A percentile compares a stretch with the other conserved stretches of the same genome.
Evolutionary conservation across 192 early-diverging fungal species (phyloP).

Genomic region (Coemansia sp.): DNA sequence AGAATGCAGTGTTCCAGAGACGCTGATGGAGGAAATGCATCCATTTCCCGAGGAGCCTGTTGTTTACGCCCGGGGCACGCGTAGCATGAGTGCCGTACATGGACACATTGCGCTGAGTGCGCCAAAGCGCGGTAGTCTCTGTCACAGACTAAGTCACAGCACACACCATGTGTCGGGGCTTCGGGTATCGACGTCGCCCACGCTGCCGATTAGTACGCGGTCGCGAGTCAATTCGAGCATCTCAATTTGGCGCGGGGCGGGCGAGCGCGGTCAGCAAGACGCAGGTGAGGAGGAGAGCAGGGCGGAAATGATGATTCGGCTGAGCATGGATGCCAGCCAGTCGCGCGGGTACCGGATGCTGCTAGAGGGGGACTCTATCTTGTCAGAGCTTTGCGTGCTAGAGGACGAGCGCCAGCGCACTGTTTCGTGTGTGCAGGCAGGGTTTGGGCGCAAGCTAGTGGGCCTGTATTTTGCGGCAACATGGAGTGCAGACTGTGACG

Average conservation of each 20-base stretch:
- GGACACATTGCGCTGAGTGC: conserved; percentile 37
- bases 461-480: conserved; percentile 48
- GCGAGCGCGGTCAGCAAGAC: conserved; percentile 7
- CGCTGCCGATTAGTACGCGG: conserved; percentile 39
- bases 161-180: conserved; percentile 8
- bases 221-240: conserved; percentile 41
- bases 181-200: conserved; percentile 19
- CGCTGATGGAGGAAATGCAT: conserved; percentile 5
- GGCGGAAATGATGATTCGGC: conserved; percentile 42
- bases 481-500: conserved; percentile 53
- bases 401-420: conserved; percentile 46
- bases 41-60: conserved; percentile 9
- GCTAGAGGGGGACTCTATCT: conserved; percentile 35
- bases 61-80: conserved; percentile 25
- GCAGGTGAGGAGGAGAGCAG: conserved; percentile 8
- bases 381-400: conserved; percentile 34
- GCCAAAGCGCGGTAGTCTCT: conserved; percentile 27
- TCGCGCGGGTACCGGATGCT: conserved; percentile 45
- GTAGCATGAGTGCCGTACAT: conserved; percentile 40
- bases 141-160: conserved; percentile 39
- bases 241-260: conserved; percentile 15
- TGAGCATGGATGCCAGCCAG: conserved; percentile 51
- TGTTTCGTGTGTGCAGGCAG: conserved; percentile 23
- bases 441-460: conserved; percentile 29
- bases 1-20: conserved; percentile 12